These are phyloP conservation scores for Didymella glomerata DNA, from an alignment of 2,329 filamentous ascomycete species.

Conservation along the genomic window DNA sequence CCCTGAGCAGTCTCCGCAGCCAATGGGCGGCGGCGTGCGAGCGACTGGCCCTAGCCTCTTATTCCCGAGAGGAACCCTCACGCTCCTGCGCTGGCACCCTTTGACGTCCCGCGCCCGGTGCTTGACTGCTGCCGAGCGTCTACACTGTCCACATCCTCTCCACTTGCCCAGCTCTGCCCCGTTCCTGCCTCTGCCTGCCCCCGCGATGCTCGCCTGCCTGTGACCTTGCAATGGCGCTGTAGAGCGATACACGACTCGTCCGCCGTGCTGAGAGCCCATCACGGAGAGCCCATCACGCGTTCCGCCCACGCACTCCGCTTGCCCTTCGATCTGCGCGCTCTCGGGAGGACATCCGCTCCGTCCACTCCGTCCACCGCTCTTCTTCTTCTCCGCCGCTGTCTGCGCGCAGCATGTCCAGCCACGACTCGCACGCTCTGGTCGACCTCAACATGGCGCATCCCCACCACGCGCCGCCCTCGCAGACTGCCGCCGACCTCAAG, in stretches of 20 bases:
- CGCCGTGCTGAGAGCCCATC: conserved; percentile 13
- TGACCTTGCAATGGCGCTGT: conserved; percentile 19
- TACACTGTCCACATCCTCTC: conserved; percentile 15
- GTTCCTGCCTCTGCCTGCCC: conserved; percentile 19
- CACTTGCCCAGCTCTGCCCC: conserved; percentile 7
- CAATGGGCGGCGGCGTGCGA: conserved; percentile 28
- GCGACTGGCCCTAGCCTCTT: background rate
- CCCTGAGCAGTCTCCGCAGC: background rate
- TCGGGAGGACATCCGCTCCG: conserved; percentile 23
- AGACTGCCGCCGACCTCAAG: conserved; percentile 50
- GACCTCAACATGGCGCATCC: conserved; percentile 37
- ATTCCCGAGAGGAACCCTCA: conserved; percentile 2
- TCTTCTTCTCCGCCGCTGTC: conserved; percentile 28
- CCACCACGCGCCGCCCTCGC: conserved; percentile 31
- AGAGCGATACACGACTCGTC: conserved; percentile 15
- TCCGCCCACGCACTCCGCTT: conserved; percentile 28
- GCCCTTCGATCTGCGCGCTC: conserved; percentile 21
- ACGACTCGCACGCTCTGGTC: conserved; percentile 28
- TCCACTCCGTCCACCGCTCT: conserved; percentile 28
- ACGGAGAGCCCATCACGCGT: conserved; percentile 27
- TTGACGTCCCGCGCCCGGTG: conserved; percentile 8
- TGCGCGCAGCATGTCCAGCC: conserved; percentile 37
- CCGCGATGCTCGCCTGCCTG: conserved; percentile 21
- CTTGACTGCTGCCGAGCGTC: conserved; percentile 19
- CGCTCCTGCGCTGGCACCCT: conserved; percentile 7